Base-by-base conservation (phyloP, 495 filamentous ascomycete genomes). In the Podospora pseudopauciseta region DNA sequence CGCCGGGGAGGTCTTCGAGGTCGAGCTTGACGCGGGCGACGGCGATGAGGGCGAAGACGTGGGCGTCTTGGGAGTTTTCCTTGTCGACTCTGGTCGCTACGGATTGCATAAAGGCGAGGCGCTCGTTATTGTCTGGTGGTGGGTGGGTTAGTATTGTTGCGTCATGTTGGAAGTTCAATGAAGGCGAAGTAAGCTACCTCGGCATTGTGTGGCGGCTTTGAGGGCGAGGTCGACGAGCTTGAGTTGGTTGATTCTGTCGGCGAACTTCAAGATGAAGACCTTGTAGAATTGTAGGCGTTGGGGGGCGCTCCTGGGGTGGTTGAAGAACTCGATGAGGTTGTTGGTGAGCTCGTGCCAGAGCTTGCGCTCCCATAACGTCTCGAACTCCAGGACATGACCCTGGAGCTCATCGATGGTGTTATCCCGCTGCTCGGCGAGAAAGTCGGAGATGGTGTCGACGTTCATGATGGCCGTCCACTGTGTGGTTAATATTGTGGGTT, bases 341-440 rank as follows among this genome's bases (percentile, higher is more conserved):
- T 95, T 91, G 44, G 95, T 99, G 62, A 99, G 93, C 80, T 99
- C 93, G 81, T 99, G 96, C 95, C 95, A 99, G 81, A 99, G 86
- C 82, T 96, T 96, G 69, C 95, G 91, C 83, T 99, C 95, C 96
- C 95, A 98, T 79, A 86, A 91, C 78, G 97, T 93, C 86, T 99
- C 95, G 70, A 98, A 97, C 68, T 89, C 89, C 71, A 98, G 87
- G 81, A 97, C 93, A 73, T 90, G 86, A 73, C 88, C 85, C 79
- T 97, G 94, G 64, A 95, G 86, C 75, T 96, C 90, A 66, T 91
- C 90, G 66, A 94, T 92, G 75, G 93, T 90, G 74, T 90, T 87
- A 71, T 89, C 87, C 77, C 94, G 91, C 84, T 95, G 92, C 67
- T 94, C 90, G 66, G 86, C 86, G 67, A 99, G 90, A 83, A 97